Conservation (phyloP, 805 yeast species). For the Ogataea glucozyma region DNA sequence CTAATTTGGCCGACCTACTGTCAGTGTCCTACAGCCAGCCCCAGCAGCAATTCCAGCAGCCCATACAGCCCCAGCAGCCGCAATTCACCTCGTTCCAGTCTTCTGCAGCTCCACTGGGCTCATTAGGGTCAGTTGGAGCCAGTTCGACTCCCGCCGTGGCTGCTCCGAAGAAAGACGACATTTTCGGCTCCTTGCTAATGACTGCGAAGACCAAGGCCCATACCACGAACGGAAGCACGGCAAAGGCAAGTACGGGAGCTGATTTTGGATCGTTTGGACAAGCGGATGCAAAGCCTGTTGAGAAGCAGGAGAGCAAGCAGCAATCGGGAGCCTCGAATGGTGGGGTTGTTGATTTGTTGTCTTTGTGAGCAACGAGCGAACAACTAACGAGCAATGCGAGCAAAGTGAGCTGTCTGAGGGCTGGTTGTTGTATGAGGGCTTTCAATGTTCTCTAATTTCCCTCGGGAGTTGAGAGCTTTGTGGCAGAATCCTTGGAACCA, state of each 20-base stretch:
- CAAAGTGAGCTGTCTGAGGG: too few species aligned
- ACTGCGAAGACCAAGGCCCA: constrained; percentile 56
- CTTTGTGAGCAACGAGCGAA: too few species aligned
- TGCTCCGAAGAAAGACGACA: constrained; percentile 52
- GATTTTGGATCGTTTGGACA: too few species aligned
- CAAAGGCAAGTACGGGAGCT: constrained; percentile 25
- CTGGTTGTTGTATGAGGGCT: too few species aligned
- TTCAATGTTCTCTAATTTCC: too few species aligned
- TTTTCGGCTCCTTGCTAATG: constrained; percentile 69
- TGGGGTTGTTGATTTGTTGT: constrained; percentile 52
- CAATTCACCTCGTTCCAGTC: constrained; percentile 18
- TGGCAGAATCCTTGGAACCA: too few species aligned
- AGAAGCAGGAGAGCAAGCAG: not conserved
- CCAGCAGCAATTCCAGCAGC: constrained; percentile 5
- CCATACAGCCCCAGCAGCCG: constrained; percentile 9
- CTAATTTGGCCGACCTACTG: constrained; percentile 37
- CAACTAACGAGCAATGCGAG: too few species aligned
- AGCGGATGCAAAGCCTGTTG: constrained; percentile 5
- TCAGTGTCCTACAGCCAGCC: constrained; percentile 29
- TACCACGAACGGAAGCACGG: constrained; percentile 15
- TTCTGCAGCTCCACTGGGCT: constrained; percentile 15
- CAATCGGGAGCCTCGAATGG: constrained; percentile 29
- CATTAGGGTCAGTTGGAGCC: constrained; percentile 30
- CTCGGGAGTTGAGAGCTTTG: too few species aligned
- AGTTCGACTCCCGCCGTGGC: constrained; percentile 41